A percentile compares a stretch with the other conserved stretches of the same genome.
phyloP scores from a whole-genome alignment of 2,329 filamentous ascomycete genomes.

The Tolypocladium cylindrosporum region DNA sequence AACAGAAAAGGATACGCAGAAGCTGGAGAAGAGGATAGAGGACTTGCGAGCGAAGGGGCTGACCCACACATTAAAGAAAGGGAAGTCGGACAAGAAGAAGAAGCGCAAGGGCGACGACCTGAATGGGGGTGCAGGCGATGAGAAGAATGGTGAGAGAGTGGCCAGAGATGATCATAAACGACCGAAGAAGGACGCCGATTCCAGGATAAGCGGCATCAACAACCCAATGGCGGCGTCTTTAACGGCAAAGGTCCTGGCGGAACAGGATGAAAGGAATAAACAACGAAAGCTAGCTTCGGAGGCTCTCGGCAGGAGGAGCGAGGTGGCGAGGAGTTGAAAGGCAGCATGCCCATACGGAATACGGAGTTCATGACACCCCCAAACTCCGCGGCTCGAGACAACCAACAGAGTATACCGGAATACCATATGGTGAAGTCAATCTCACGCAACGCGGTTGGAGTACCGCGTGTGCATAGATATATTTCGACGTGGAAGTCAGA shows the following conservation, averaged over 20 bases:
- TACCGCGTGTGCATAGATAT: no score
- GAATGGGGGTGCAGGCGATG: slow-evolving; percentile 25
- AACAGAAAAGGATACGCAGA: slow-evolving; percentile 58
- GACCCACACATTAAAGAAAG: slow-evolving; percentile 83
- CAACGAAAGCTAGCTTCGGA: slow-evolving; percentile 53
- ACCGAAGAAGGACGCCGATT: slow-evolving; percentile 21
- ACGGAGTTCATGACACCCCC: not conserved
- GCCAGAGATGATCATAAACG: slow-evolving; percentile 9
- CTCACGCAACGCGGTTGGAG: slow-evolving; percentile 5
- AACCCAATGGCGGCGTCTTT: slow-evolving; percentile 78
- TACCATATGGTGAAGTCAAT: slow-evolving; percentile 14
- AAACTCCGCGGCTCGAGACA: not conserved
- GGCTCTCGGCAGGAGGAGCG: slow-evolving; percentile 1
- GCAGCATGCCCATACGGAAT: not conserved
- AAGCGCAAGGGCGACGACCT: slow-evolving; percentile 48
- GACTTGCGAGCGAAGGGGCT: slow-evolving; percentile 63
- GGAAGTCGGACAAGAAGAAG: slow-evolving; percentile 53
- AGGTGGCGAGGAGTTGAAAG: slow-evolving; percentile 1
- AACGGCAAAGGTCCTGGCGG: slow-evolving; percentile 76
- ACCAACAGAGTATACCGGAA: slow-evolving; percentile 4
- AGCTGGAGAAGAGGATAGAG: slow-evolving; percentile 54
- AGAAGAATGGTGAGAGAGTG: slow-evolving; percentile 39
- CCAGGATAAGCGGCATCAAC: slow-evolving; percentile 59
- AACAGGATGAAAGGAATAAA: slow-evolving; percentile 77
- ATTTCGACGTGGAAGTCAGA: no score